Base-by-base conservation (phyloP, 164 flowering plant genomes). In the Protea cynaroides region DNA sequence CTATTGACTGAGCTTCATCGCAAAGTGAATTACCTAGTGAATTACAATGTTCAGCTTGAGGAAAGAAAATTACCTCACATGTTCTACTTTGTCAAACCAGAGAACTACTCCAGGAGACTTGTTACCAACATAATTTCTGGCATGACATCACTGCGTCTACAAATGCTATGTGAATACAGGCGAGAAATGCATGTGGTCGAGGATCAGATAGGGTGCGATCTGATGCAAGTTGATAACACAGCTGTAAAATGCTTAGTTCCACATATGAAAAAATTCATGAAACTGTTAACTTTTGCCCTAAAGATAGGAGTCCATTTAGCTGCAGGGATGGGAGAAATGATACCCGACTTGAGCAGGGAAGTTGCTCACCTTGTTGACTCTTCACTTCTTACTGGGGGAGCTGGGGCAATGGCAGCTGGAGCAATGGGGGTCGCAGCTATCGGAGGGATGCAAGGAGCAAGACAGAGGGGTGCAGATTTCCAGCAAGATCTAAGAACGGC, bases 121-220 rank as follows among this genome's bases (percentile, higher is more conserved):
- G 81, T 94, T 44, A 91, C 96, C 54, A 84, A 69, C 73, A 65
- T 94, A 46, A 69, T 94, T 50, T 72, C 99, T 8, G 96, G 99
- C 60, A 91, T 91, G 94, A 80, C 72, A 14, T 93, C 97, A 5
- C 88, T 91, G 50, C 68, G 94, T 61, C 75, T 94, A 58, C 99
- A 94, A 75, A 85, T 94, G 93, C 67, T 91, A 56, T 89, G 97
- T 44, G 96, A 94, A 69, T 89, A 73, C 58, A 68, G 93, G 29
- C 25, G 82, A 55, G 96, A 94, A 66, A 91, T 94, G 90, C 99
- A 94, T 55, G 97, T 88, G 4, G 90, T 94, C 25, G 94, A 86
- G 65, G 99, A 86, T 70, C 99, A 94, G 66, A 55, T 82, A 8
- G 99, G 99, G 2, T 89, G 96, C 65, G 97, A 94, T 71, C 36